Percentiles rank a stretch among this genome's conserved stretches.
Conservation (phyloP, 2,329 filamentous ascomycete species). For the Decorospora gaudefroyi region DNA sequence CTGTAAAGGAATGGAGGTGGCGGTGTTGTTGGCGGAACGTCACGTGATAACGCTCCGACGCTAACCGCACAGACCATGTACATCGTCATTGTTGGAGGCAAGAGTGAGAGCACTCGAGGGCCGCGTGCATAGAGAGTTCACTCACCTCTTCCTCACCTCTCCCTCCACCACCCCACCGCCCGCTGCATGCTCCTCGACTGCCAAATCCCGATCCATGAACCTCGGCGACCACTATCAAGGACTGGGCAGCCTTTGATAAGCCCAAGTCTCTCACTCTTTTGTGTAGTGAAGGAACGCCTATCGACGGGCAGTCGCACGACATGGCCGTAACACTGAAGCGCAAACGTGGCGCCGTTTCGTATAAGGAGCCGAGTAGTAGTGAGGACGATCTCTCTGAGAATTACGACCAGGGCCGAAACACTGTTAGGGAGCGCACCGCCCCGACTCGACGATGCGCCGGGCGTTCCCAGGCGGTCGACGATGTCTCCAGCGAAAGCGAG, state of each 20-base stretch:
- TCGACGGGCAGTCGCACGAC: conserved; percentile 8
- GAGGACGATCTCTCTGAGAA: conserved; percentile 36
- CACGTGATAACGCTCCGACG: conserved; percentile 10
- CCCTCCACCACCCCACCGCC: background rate
- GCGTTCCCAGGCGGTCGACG: conserved; percentile 23
- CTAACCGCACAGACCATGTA: conserved; percentile 4
- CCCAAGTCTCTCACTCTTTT: too few species aligned
- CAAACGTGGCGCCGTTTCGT: conserved; percentile 44
- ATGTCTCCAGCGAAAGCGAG: conserved; percentile 19
- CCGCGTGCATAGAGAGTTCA: conserved; percentile 13
- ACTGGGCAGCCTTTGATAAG: conserved; percentile 8
- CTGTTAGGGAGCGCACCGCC: conserved; percentile 21
- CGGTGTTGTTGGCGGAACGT: background rate
- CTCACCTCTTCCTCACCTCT: conserved; percentile 1
- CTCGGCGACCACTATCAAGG: conserved; percentile 4
- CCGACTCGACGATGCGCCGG: conserved; percentile 36
- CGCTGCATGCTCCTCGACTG: background rate
- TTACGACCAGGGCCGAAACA: conserved; percentile 19
- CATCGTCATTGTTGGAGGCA: conserved; percentile 3
- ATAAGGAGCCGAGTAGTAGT: conserved; percentile 45
- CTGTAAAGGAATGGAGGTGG: background rate
- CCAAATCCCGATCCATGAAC: conserved; percentile 4
- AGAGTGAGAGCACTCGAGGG: too few species aligned
- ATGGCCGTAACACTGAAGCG: conserved; percentile 43
- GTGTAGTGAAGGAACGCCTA: background rate